Base-by-base conservation (phyloP, 2,329 filamentous ascomycete species). In the Cyphellophora attinorum region DNA sequence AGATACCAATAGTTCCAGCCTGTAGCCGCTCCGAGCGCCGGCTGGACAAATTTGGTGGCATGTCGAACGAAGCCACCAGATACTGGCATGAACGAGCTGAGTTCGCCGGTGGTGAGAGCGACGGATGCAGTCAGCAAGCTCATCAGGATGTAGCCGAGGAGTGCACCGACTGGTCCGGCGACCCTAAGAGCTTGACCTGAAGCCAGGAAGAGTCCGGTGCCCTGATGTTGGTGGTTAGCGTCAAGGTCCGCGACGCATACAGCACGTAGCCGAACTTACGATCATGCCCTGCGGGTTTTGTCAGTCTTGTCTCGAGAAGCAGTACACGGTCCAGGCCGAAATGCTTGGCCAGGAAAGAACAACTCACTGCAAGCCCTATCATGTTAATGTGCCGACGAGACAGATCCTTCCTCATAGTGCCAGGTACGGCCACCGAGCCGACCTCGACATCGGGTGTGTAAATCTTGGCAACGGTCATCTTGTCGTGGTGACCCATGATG, bases 181-280 rank as follows among this genome's bases (percentile, higher is more conserved):
- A 67, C 65, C 31, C 73, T 67, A 37, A 91, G 64, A 10, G 83
- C 76, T 40, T 65, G 67, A 35, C 83, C 84, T 1, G 83, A 89
- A 14, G 83, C 81, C 25, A 94, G 84, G 55, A 94, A 94, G 2
- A 94, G 67, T 47, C 88, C 86, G 16, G 82, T 88, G 39, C 79
- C 79, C n/a, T n/a, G n/a, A n/a, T n/a, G n/a, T n/a, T n/a, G n/a
- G n/a, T n/a, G n/a, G n/a, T n/a, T n/a, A n/a, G n/a, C n/a, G n/a
- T n/a, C n/a, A n/a, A n/a, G n/a, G n/a, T n/a, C n/a, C n/a, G n/a
- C n/a, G n/a, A n/a, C n/a, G n/a, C n/a, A n/a, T n/a, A n/a, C n/a
- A n/a, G n/a, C n/a, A n/a, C n/a, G n/a, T n/a, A n/a, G n/a, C n/a
- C n/a, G n/a, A n/a, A n/a, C n/a, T n/a, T n/a, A n/a, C n/a, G n/a